phyloP scores from a whole-genome alignment of 1,284 basidiomycete species.

The Vanrija pseudolonga region DNA sequence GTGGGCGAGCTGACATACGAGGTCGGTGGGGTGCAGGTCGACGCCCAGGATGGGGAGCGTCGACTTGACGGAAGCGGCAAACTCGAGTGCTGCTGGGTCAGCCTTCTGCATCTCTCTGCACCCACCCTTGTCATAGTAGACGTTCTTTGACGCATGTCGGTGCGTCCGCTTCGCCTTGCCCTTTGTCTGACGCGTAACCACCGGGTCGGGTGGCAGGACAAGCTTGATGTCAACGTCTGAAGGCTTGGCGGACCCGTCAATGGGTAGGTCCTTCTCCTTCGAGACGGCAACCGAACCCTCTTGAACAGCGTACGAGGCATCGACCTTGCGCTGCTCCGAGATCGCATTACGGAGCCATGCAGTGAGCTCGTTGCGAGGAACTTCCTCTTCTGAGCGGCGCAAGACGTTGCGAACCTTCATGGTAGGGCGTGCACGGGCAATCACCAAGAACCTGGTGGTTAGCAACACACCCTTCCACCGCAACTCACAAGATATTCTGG shows the following conservation, averaged over 20 bases:
- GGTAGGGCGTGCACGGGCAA: constrained; percentile 39
- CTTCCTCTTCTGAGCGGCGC: constrained; percentile 44
- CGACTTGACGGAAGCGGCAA: constrained; percentile 32
- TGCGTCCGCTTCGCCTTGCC: constrained; percentile 37
- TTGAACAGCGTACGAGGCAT: constrained; percentile 36
- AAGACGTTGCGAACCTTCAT: constrained; percentile 38
- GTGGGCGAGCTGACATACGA: constrained; percentile 36
- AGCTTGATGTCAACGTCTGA: constrained; percentile 40
- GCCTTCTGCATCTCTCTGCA: neutral
- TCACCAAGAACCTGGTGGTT: constrained; percentile 40
- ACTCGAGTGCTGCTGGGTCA: constrained; percentile 29
- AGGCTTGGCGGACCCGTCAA: neutral
- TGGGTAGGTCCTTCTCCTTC: constrained; percentile 9
- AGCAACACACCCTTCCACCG: neutral
- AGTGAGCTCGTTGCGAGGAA: constrained; percentile 42
- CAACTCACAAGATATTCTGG: constrained; percentile 47
- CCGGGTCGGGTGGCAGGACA: constrained; percentile 44
- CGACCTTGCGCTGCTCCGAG: constrained; percentile 46
- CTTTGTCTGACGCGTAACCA: constrained; percentile 28
- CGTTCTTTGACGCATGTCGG: constrained; percentile 43
- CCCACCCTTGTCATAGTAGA: constrained; percentile 45
- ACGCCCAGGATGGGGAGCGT: constrained; percentile 41
- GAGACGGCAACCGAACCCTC: constrained; percentile 30
- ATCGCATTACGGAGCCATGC: constrained; percentile 39
- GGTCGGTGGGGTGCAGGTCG: constrained; percentile 29